These are phyloP conservation scores for Malbranchea zuffiana DNA, from an alignment of 2,329 filamentous ascomycete species.

Conservation along the genomic window DNA sequence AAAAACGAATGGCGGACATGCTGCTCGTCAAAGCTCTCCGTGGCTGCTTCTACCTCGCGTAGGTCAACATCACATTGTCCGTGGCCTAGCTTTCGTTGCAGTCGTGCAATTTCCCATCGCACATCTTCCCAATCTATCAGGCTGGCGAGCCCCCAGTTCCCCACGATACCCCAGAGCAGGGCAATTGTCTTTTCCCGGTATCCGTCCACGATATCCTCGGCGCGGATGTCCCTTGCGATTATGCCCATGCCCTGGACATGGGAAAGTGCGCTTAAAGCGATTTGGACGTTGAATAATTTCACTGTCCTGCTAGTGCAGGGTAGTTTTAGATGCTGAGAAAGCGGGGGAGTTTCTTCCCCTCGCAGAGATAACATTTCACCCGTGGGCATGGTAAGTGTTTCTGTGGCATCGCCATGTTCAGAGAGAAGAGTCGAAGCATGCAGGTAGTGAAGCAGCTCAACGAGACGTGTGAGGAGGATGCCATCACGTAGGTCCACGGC, in stretches of 20 bases:
- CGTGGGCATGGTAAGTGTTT: slow-evolving; percentile 38
- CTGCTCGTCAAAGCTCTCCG: not conserved
- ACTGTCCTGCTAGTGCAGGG: slow-evolving; percentile 45
- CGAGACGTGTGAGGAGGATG: slow-evolving; percentile 47
- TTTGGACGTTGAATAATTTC: slow-evolving; percentile 49
- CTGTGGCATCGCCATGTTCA: slow-evolving; percentile 25
- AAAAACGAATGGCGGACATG: slow-evolving; percentile 26
- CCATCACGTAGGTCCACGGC: slow-evolving; percentile 54
- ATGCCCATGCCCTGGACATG: slow-evolving; percentile 32
- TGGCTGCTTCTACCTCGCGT: slow-evolving; percentile 15
- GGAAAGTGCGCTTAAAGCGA: slow-evolving; percentile 45
- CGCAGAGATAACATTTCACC: slow-evolving; percentile 32
- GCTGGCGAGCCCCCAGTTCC: slow-evolving; percentile 43
- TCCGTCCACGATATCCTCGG: slow-evolving; percentile 52
- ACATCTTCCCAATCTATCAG: slow-evolving; percentile 48
- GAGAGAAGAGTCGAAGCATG: slow-evolving; percentile 21
- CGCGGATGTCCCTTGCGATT: slow-evolving; percentile 36
- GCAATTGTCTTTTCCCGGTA: slow-evolving; percentile 54
- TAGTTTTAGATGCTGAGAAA: slow-evolving; percentile 49
- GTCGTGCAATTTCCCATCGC: slow-evolving; percentile 40
- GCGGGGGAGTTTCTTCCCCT: slow-evolving; percentile 33
- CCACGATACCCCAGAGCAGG: slow-evolving; percentile 50
- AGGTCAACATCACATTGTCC: slow-evolving; percentile 14
- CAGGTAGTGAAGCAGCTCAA: slow-evolving; percentile 46
- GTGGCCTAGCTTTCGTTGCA: slow-evolving; percentile 20